Evolutionary conservation across 768 basidiomycete genomes (phyloP).

Genomic region (Tulasnella sp.): DNA sequence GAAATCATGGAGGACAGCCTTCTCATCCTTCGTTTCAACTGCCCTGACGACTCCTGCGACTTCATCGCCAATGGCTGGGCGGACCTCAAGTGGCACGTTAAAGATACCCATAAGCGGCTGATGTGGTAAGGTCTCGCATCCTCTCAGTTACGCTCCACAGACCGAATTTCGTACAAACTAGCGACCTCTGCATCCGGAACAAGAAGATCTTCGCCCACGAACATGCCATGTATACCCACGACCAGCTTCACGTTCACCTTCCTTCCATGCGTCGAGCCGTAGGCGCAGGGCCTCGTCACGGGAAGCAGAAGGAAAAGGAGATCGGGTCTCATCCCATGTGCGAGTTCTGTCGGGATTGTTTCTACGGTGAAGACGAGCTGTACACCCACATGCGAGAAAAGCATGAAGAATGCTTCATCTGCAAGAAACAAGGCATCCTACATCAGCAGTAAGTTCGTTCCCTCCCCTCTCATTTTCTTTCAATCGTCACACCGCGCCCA

Average conservation of each 20-base stretch:
- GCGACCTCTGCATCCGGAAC: conserved; percentile 74
- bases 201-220: conserved; percentile 97
- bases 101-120: conserved; percentile 58
- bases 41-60: conserved; percentile 73
- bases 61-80: conserved; percentile 82
- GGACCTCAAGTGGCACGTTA: conserved; percentile 75
- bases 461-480: not conserved
- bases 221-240: conserved; percentile 67
- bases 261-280: conserved; percentile 47
- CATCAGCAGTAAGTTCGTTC: conserved; percentile 68
- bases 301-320: conserved; percentile 20
- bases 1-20: conserved; percentile 95
- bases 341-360: conserved; percentile 85
- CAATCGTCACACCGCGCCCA: not conserved
- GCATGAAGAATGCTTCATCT: conserved; percentile 96
- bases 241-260: conserved; percentile 56
- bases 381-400: conserved; percentile 84
- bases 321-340: conserved; percentile 54
- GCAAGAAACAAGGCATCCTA: conserved; percentile 65
- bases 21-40: conserved; percentile 86
- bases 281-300: conserved; percentile 20
- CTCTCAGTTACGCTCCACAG: not conserved
- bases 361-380: conserved; percentile 89
- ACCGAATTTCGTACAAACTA: conserved; percentile 22
- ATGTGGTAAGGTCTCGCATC: conserved; percentile 57